Evolutionary conservation across 768 basidiomycete species (phyloP).

Genomic region (Suillus tomentosus): DNA sequence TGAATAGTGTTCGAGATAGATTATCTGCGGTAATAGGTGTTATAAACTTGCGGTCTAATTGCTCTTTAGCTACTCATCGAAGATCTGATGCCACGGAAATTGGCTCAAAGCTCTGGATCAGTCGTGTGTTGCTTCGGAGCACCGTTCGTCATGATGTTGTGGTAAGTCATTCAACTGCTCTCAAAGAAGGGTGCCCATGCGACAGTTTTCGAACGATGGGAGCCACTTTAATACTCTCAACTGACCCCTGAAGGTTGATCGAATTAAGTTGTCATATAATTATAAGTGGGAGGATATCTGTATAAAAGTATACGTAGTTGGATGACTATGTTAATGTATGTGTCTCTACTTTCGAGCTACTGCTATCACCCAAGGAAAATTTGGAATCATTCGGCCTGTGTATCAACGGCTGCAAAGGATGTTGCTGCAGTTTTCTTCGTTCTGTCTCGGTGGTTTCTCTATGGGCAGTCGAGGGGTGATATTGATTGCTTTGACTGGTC

Average conservation of each 20-base stretch:
- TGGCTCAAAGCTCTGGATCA: background rate
- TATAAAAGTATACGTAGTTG: background rate
- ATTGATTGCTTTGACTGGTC: background rate
- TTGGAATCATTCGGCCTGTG: background rate
- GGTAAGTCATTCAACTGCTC: constrained; percentile 31
- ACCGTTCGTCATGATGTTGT: constrained; percentile 49
- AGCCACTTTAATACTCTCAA: constrained; percentile 42
- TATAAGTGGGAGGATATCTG: background rate
- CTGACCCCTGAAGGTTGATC: background rate
- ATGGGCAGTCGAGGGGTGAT: background rate
- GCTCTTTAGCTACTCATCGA: constrained; percentile 26
- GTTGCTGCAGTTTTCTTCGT: background rate
- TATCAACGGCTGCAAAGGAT: background rate
- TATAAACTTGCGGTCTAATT: background rate
- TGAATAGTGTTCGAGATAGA: background rate
- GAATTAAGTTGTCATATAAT: background rate
- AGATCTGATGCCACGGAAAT: background rate
- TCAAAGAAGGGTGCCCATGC: background rate
- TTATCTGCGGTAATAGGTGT: background rate
- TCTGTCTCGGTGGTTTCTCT: background rate
- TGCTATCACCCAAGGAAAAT: background rate
- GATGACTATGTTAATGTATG: background rate
- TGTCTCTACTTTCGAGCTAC: background rate
- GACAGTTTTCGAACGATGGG: constrained; percentile 39
- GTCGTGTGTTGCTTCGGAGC: constrained; percentile 59